Evolutionary conservation across 1,139 yeast species (phyloP).

Genomic region (Diutina pseudorugosa): DNA sequence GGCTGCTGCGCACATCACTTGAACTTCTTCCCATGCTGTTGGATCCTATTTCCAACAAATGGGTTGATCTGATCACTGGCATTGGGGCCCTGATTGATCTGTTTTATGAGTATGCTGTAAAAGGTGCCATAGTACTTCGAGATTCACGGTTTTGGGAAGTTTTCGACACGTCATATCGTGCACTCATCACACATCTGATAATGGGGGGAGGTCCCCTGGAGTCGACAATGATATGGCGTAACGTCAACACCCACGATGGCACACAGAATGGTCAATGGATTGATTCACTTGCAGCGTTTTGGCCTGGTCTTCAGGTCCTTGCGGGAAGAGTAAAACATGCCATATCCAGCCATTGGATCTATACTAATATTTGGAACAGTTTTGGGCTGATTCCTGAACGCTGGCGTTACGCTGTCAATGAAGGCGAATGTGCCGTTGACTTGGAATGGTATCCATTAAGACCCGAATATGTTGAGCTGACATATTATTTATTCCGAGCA

Average conservation of each 20-base stretch:
- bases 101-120: conserved; percentile 79
- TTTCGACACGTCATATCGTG: conserved; percentile 46
- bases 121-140: conserved; percentile 60
- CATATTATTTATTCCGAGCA: conserved; percentile 73
- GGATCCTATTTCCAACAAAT: conserved; percentile 43
- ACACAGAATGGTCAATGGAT: conserved; percentile 56
- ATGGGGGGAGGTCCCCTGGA: conserved; percentile 13
- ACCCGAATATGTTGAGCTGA: conserved; percentile 86
- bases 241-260: conserved; percentile 30
- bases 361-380: conserved; percentile 65
- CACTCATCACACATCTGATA: conserved; percentile 40
- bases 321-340: conserved; percentile 70
- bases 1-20: conserved; percentile 52
- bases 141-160: conserved; percentile 49
- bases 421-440: conserved; percentile 19
- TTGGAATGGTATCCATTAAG: conserved; percentile 88
- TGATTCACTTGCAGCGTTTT: conserved; percentile 79
- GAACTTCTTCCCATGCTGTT: conserved; percentile 72
- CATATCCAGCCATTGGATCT: conserved; percentile 47
- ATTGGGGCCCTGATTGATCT: conserved; percentile 93
- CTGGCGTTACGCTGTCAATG: conserved; percentile 34
- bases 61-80: conserved; percentile 59
- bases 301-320: conserved; percentile 74
- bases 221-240: conserved; percentile 47
- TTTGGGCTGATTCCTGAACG: conserved; percentile 82